phyloP scores from a whole-genome alignment of 192 early-diverging fungal species.

The Podila horticola region DNA sequence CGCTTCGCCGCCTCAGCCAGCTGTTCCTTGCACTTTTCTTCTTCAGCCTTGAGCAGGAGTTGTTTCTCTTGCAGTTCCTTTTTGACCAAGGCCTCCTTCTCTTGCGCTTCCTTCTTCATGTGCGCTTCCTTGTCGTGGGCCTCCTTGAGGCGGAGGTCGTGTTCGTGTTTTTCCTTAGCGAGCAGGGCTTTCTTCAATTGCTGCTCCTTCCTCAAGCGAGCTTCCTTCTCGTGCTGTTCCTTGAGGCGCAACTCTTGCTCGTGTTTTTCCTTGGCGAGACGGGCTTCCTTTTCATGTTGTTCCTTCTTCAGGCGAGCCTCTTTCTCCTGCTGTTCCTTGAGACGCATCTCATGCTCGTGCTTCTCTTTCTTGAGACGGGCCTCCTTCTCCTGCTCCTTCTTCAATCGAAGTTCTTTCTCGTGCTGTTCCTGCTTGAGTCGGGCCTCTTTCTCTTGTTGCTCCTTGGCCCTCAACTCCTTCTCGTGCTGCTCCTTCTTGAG shows the following conservation, averaged over 20 bases:
- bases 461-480: constrained; percentile 15
- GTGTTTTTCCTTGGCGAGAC: background rate
- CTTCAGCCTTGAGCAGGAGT: background rate
- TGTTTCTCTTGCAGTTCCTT: constrained; percentile 14
- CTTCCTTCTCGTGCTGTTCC: constrained; percentile 35
- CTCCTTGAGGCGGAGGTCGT: constrained; percentile 9
- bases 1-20: background rate
- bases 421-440: constrained; percentile 12
- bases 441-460: constrained; percentile 8
- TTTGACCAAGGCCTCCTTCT: constrained; percentile 2
- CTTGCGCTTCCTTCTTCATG: constrained; percentile 5
- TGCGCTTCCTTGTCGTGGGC: constrained; percentile 10
- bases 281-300: constrained; percentile 14
- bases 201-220: constrained; percentile 5
- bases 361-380: constrained; percentile 13
- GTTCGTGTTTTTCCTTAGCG: background rate
- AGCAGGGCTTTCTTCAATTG: background rate
- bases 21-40: background rate
- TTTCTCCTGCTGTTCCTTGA: constrained; percentile 13
- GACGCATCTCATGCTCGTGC: constrained; percentile 20
- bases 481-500: constrained; percentile 20
- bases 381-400: constrained; percentile 25
- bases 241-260: constrained; percentile 12
- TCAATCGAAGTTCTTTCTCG: constrained; percentile 10
- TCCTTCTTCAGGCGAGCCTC: constrained; percentile 7